Base-by-base conservation (phyloP, 352 stramenopile species). In the Phytophthora meadii region DNA sequence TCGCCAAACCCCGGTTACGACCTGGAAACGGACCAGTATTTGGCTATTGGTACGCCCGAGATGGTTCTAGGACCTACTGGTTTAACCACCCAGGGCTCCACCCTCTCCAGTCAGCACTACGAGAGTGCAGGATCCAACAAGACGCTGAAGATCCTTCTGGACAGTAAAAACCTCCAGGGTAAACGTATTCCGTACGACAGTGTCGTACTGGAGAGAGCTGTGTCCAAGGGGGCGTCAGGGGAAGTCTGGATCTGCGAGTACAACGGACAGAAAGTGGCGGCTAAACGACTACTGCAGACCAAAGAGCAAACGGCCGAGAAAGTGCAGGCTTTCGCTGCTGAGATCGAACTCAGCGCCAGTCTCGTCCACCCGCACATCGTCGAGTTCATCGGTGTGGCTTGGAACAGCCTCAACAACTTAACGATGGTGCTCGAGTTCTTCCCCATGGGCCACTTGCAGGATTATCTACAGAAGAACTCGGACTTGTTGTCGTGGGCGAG, bases 201-300 rank as follows among this genome's bases (percentile, higher is more conserved):
- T 19, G 27, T 81, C 4, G 14, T 48, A 1, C 54, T 72, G 19
- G 36, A 68, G 15, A 50, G 14, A n/a, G 24, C 63, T 6, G 4
- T 81, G 11, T 77, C 68, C 4, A 81, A 75, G 34, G 73, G 73
- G 1, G 73, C 57, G 17, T 77, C 60, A 5, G 69, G 73, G 4
- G 80, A 87, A 69, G 73, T 88, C 10, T 88, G 77, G 77, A 34
- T 86, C 10, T 79, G 77, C 25, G 52, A 77, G 28, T 83, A 77
- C 60, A 72, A 80, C 24, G 65, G 64, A 8, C 68, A 83, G 14
- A 58, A 74, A 14, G 61, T 87, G 2, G 77, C 77, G 0, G 73
- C 75, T 14, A 87, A 89, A 71, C 52, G 76, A 4, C 62, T 86
- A 34, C 40, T 72, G 8, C 71, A 77, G 27, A 56, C 42, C n/a